phyloP scores from a whole-genome alignment of 805 yeast genomes.

The Tetrapisispora namnaoensis region DNA sequence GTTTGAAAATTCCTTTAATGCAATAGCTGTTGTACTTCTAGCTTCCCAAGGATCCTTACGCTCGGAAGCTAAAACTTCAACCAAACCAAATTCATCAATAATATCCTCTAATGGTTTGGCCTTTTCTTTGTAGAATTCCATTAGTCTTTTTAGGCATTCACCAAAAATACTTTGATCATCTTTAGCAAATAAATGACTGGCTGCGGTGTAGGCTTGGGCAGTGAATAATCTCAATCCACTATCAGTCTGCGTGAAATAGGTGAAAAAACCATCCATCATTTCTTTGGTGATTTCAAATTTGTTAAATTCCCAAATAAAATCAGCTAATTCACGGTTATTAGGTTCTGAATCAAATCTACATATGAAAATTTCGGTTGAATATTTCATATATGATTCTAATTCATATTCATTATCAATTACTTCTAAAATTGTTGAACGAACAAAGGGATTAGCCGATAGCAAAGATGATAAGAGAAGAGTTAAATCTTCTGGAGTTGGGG shows the following conservation, averaged over 20 bases:
- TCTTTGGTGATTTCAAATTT: slow-evolving; percentile 31
- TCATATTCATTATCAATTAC: slow-evolving; percentile 75
- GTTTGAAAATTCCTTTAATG: slow-evolving; percentile 49
- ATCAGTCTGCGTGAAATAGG: slow-evolving; percentile 45
- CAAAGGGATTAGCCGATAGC: slow-evolving; percentile 56
- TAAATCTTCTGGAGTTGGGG: slow-evolving; percentile 49
- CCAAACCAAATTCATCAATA: slow-evolving; percentile 71
- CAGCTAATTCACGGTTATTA: slow-evolving; percentile 53
- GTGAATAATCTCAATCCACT: slow-evolving; percentile 63
- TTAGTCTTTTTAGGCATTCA: slow-evolving; percentile 34
- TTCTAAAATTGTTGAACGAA: slow-evolving; percentile 72
- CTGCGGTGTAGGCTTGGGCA: slow-evolving; percentile 54
- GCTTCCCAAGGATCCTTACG: slow-evolving; percentile 76
- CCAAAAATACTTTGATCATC: slow-evolving; percentile 20
- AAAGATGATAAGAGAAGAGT: slow-evolving; percentile 44
- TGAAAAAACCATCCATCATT: slow-evolving; percentile 38
- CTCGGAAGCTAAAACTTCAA: slow-evolving; percentile 48
- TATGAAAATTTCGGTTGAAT: slow-evolving; percentile 67
- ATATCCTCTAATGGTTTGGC: slow-evolving; percentile 69
- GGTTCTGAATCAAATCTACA: slow-evolving; percentile 65
- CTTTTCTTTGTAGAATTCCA: slow-evolving; percentile 48
- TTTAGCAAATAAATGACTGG: slow-evolving; percentile 36
- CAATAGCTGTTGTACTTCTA: slow-evolving; percentile 70
- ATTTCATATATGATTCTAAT: slow-evolving; percentile 32
- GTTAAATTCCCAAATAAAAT: slow-evolving; percentile 80